A percentile compares a stretch with the other conserved stretches of the same genome.
Evolutionary conservation across 1,139 yeast species (phyloP).

Genomic region (Tardiomyces digboiensis): DNA sequence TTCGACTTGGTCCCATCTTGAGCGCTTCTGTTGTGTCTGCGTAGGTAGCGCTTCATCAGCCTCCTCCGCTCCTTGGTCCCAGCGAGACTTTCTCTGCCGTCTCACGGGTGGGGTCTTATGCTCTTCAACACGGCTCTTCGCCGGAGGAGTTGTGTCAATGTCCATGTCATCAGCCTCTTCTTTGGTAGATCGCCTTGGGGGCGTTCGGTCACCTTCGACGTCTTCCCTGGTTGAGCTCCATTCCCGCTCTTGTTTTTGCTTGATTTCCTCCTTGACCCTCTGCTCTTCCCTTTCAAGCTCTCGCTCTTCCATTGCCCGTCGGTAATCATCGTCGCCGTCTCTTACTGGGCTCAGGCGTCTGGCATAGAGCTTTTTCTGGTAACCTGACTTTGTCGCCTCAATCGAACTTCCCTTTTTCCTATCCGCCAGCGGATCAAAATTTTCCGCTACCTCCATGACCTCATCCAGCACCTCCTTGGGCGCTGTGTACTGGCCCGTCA

Average conservation of each 20-base stretch:
- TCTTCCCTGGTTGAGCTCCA: neutral
- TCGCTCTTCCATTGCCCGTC: conserved; percentile 21
- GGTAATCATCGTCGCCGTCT: conserved; percentile 11
- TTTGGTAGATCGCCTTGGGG: conserved; percentile 7
- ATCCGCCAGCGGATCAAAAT: conserved; percentile 29
- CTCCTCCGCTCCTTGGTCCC: conserved; percentile 29
- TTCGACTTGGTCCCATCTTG: conserved; percentile 18
- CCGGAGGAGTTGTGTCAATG: conserved; percentile 1
- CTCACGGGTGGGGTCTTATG: conserved; percentile 9
- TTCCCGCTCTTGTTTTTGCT: neutral
- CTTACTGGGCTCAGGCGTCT: conserved; percentile 24
- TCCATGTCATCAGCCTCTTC: conserved; percentile 4
- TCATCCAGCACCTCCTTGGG: conserved; percentile 21
- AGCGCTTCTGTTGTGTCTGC: conserved; percentile 15
- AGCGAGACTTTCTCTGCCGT: conserved; percentile 18
- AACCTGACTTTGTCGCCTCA: conserved; percentile 31
- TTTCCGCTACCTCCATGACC: conserved; percentile 25
- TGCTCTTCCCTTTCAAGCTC: conserved; percentile 26
- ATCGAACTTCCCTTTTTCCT: conserved; percentile 24
- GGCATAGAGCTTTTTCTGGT: conserved; percentile 33
- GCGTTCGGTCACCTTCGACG: conserved; percentile 5
- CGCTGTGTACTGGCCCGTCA: conserved; percentile 26
- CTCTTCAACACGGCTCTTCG: neutral
- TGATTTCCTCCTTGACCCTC: conserved; percentile 18
- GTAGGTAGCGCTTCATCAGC: neutral